phyloP scores from a whole-genome alignment of 1,139 yeast genomes.

The Magnusiomyces suaveolens region DNA sequence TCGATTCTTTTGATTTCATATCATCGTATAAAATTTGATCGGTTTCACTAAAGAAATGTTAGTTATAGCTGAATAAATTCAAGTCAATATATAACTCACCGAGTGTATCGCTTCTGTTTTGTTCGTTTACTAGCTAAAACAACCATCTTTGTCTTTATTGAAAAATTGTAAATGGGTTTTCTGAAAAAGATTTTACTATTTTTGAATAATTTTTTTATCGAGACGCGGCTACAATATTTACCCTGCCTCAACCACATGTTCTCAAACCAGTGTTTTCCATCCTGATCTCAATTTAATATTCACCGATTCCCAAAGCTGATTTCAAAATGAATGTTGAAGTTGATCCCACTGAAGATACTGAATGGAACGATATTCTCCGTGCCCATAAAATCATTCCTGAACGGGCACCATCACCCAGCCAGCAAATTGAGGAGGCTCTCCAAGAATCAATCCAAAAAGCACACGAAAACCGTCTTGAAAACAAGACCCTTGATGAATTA shows the following conservation, averaged over 20 bases:
- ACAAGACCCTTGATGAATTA: slow-evolving; percentile 64
- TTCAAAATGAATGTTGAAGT: slow-evolving; percentile 63
- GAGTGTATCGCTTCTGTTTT: slow-evolving; percentile 5
- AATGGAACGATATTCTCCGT: slow-evolving; percentile 93
- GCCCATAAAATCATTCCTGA: slow-evolving; percentile 88
- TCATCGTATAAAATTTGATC: slow-evolving; percentile 72
- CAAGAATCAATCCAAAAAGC: slow-evolving; percentile 73
- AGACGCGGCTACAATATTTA: no score
- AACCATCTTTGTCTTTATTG: slow-evolving; percentile 2
- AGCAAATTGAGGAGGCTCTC: slow-evolving; percentile 73
- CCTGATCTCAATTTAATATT: no score
- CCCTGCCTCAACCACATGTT: neutral
- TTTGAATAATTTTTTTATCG: neutral
- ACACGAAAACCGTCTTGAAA: slow-evolving; percentile 66
- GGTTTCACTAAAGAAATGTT: slow-evolving; percentile 45
- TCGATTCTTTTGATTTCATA: slow-evolving; percentile 52
- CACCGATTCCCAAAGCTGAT: no score
- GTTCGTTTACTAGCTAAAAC: slow-evolving; percentile 5
- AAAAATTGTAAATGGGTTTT: no score
- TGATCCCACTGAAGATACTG: slow-evolving; percentile 93
- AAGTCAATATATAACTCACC: neutral
- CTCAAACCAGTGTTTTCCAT: neutral
- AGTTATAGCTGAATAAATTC: neutral
- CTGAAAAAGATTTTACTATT: no score
- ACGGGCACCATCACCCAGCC: slow-evolving; percentile 81